phyloP scores from a whole-genome alignment of 2,329 filamentous ascomycete species.

The Pseudopyricularia javanii region DNA sequence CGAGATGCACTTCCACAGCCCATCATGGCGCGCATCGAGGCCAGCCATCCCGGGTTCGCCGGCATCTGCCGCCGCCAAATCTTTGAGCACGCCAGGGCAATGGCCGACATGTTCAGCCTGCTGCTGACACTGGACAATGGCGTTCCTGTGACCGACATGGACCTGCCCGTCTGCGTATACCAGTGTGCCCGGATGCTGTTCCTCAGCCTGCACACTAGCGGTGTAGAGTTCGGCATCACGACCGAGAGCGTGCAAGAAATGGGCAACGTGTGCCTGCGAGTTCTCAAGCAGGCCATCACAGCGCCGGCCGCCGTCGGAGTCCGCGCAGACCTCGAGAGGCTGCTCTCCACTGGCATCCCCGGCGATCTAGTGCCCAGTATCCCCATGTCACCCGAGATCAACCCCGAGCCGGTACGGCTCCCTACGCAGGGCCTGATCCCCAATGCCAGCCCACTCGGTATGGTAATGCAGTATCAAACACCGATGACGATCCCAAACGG shows the following conservation, averaged over 20 bases:
- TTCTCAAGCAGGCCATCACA: conserved; percentile 36
- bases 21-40: conserved; percentile 27
- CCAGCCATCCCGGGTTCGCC: conserved; percentile 28
- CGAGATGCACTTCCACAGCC: conserved; percentile 35
- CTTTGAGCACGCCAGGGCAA: conserved; percentile 39
- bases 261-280: conserved; percentile 35
- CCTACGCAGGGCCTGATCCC: not conserved
- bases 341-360: conserved; percentile 32
- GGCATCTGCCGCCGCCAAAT: conserved; percentile 35
- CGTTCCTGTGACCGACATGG: conserved; percentile 40
- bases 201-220: conserved; percentile 33
- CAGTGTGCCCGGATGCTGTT: conserved; percentile 41
- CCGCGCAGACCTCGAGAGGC: conserved; percentile 34
- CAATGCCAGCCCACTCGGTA: not conserved
- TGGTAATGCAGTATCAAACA: not conserved
- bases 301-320: conserved; percentile 37
- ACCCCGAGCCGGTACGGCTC: not conserved
- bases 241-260: conserved; percentile 34
- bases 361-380: conserved; percentile 16
- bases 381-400: conserved; percentile 4
- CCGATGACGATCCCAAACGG: not conserved
- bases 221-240: conserved; percentile 28
- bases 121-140: conserved; percentile 36
- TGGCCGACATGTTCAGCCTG: conserved; percentile 41
- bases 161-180: conserved; percentile 42